phyloP scores from a whole-genome alignment of 1,284 basidiomycete genomes.

The Uromyces viciae-fabae region DNA sequence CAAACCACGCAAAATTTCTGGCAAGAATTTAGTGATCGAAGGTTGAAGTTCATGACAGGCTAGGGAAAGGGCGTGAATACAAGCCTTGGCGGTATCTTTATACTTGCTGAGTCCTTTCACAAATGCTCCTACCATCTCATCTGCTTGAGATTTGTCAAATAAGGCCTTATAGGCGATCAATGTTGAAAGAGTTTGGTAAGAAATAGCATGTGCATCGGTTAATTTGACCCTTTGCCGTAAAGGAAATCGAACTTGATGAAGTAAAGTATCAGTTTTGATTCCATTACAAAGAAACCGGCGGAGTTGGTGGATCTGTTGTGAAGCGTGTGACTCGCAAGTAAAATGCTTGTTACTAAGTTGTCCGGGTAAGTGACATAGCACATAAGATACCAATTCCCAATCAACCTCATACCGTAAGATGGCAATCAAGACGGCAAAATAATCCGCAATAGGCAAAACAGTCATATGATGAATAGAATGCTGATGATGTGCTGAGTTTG shows the following conservation, averaged over 20 bases:
- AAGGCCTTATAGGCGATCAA: slow-evolving; percentile 81
- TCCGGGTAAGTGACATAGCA: slow-evolving; percentile 82
- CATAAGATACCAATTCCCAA: slow-evolving; percentile 92
- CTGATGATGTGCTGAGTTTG: slow-evolving; percentile 50
- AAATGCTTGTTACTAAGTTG: slow-evolving; percentile 94
- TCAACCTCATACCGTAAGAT: slow-evolving; percentile 73
- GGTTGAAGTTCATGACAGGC: slow-evolving; percentile 82
- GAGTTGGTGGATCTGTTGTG: slow-evolving; percentile 65
- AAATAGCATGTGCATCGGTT: slow-evolving; percentile 80
- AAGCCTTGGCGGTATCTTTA: slow-evolving; percentile 77
- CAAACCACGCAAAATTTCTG: slow-evolving; percentile 78
- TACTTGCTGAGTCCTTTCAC: slow-evolving; percentile 69
- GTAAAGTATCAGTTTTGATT: slow-evolving; percentile 63
- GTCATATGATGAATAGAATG: slow-evolving; percentile 53
- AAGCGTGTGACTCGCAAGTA: slow-evolving; percentile 82
- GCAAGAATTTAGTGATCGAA: slow-evolving; percentile 75
- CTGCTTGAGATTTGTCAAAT: slow-evolving; percentile 65
- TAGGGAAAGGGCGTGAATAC: slow-evolving; percentile 82
- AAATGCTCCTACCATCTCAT: slow-evolving; percentile 76
- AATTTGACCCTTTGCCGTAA: slow-evolving; percentile 59
- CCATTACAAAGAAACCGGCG: slow-evolving; percentile 68
- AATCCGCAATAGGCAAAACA: slow-evolving; percentile 74
- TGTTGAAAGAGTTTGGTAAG: slow-evolving; percentile 81
- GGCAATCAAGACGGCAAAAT: slow-evolving; percentile 66
- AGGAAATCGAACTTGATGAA: slow-evolving; percentile 62